Base-by-base conservation (phyloP, 1,139 yeast genomes). In the Yamadazyma pseudoaaseri region DNA sequence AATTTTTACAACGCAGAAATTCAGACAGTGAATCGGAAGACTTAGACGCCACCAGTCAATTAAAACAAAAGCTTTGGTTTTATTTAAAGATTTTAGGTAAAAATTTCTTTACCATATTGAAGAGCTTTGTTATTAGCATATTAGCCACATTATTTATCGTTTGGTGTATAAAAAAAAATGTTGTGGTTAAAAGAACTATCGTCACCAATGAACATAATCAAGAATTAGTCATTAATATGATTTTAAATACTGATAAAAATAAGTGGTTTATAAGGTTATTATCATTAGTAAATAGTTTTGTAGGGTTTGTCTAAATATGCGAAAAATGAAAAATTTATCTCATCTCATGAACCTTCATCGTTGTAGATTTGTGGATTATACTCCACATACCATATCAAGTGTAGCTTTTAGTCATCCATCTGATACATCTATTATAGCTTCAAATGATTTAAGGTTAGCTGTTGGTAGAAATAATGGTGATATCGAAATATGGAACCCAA, bases 401-500 rank as follows among this genome's bases (percentile, higher is more conserved):
- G 60, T 86, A 36, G 83, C 90, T 3, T 92, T 90, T 56, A 85
- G 95, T 16, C 86, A 82, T 49, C 55, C 60, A n/a, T 73, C 86
- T 1, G 29, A 26, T 31, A 10, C 60, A n/a, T 60, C 67, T 30
- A 55, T 54, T 28, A 56, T 73, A 21, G 73, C 84, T 1, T 81
- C 92, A 1, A 55, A 65, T 21, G 81, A 79, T 41, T 66, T 89
- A 39, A 75, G 96, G 41, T 65, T 92, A 32, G 97, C 97, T 1
- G 84, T 92, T 4, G 98, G 97, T 14, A 74, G 97, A 57, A 77
- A 87, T 33, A 90, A 92, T 56, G 99, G 99, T 31, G 92, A 89
- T 51, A 85, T 94, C 40, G 98, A 94, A 58, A 80, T 94, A 28
- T 94, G 97, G 97, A 87, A 87, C 56, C 97, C 97, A 13, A 68